Base-by-base conservation (phyloP, 495 filamentous ascomycete genomes). In the Aspergillus egyptiacus region DNA sequence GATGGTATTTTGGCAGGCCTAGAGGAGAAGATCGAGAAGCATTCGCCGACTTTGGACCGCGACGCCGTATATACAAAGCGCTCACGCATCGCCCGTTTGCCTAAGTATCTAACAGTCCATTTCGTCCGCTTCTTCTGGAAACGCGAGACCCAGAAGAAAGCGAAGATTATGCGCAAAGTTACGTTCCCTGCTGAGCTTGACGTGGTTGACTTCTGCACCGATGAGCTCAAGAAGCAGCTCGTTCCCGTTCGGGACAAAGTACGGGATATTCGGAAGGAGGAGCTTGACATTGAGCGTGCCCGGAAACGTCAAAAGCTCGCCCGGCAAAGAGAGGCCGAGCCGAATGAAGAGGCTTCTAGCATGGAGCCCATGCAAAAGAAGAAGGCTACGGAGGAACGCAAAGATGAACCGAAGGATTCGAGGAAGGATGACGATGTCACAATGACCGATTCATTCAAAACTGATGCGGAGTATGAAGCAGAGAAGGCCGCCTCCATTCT, bases 51-150 rank as follows among this genome's bases (percentile, higher is more conserved):
- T 8, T 74, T 98, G n/a, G 85, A 77, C 35, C 80, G 86, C 20
- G 82, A 95, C 64, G 81, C 84, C 20, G 58, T 80, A 8, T 97
- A 97, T 66, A 96, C 89, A 18, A 96, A 95, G 71, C 83, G 76
- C 7, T 95, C 91, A 23, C 82, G 83, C 51, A 91, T 98, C 54
- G 77, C 89, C 18, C 85, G 91, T 7, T 66, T 97, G 48, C 93
- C 93, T 10, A 96, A 94, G 62, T 96, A 98, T 53, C 76, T 98
- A 23, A 91, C 93, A 11, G 90, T 97, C 5, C 93, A 98, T 62
- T 96, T 98, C 62, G 87, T 98, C 51, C 89, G 93, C 51, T 98
- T 98, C 71, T 96, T 87, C 73, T 98, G 94, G 94, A 91, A 94
- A 63, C 78, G 84, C 15, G 87, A 91, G 48, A 87, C 86, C 6